Conservation (phyloP, 495 filamentous ascomycete genomes). For the Monascus purpureus region DNA sequence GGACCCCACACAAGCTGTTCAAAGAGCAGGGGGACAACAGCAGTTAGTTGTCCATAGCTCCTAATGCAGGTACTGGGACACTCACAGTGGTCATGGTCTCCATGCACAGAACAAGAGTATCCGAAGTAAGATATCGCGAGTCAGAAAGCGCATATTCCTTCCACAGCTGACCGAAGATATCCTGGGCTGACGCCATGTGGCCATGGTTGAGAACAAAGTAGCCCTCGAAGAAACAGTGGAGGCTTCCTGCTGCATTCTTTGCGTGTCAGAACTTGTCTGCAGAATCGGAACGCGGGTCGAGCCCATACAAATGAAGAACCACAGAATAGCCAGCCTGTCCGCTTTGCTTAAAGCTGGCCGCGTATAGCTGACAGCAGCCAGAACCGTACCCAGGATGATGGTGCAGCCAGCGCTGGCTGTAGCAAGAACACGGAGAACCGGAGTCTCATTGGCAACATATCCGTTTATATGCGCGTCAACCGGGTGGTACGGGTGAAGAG, state of each 20-base stretch:
- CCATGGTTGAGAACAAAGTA: slow-evolving; percentile 60
- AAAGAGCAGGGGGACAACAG: slow-evolving; percentile 1
- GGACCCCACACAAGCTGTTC: slow-evolving; percentile 60
- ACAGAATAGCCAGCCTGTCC: slow-evolving; percentile 46
- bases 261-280: not conserved
- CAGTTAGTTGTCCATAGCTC: not conserved
- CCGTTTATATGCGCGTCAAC: slow-evolving; percentile 41
- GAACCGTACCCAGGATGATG: slow-evolving; percentile 37
- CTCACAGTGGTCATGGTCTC: slow-evolving; percentile 69
- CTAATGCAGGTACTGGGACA: slow-evolving; percentile 2
- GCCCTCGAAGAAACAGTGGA: slow-evolving; percentile 79
- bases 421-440: slow-evolving; percentile 37
- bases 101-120: slow-evolving; percentile 72
- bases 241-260: slow-evolving; percentile 37
- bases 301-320: slow-evolving; percentile 50
- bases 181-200: slow-evolving; percentile 41
- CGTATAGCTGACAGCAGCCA: slow-evolving; percentile 28
- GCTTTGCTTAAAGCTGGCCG: slow-evolving; percentile 29
- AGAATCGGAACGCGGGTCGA: not conserved
- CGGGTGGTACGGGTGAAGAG: slow-evolving; percentile 60
- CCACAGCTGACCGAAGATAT: slow-evolving; percentile 69
- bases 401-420: slow-evolving; percentile 37
- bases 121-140: slow-evolving; percentile 65
- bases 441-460: slow-evolving; percentile 47
- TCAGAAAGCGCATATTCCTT: slow-evolving; percentile 80